Evolutionary conservation across 805 yeast species (phyloP).

Genomic region (Tetrapisispora namnaoensis): DNA sequence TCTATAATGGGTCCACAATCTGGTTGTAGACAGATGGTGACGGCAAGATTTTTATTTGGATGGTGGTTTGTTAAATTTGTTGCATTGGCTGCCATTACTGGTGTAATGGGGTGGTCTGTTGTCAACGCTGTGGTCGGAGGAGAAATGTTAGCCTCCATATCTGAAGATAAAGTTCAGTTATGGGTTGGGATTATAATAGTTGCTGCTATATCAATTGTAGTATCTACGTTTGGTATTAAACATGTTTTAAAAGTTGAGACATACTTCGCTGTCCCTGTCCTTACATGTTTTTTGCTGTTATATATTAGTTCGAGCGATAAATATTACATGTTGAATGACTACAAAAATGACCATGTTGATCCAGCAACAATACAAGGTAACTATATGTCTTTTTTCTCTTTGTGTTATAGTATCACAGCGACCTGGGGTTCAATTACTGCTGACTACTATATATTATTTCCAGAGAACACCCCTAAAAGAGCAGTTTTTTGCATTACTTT

Average conservation of each 20-base stretch:
- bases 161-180: conserved; percentile 56
- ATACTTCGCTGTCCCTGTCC: conserved; percentile 56
- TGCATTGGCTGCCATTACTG: conserved; percentile 59
- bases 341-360: conserved; percentile 26
- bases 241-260: conserved; percentile 62
- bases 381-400: conserved; percentile 61
- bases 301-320: conserved; percentile 51
- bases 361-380: conserved; percentile 47
- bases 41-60: conserved; percentile 72
- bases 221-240: conserved; percentile 72
- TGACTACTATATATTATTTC: conserved; percentile 75
- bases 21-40: conserved; percentile 83
- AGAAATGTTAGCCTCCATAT: conserved; percentile 59
- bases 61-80: conserved; percentile 77
- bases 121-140: conserved; percentile 88
- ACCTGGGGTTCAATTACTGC: conserved; percentile 87
- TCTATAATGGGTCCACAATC: conserved; percentile 84
- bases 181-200: conserved; percentile 69
- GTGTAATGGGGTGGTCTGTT: conserved; percentile 88
- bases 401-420: conserved; percentile 67
- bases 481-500: conserved; percentile 54
- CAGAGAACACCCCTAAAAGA: conserved; percentile 52
- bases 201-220: conserved; percentile 49
- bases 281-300: conserved; percentile 54
- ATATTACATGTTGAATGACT: conserved; percentile 29